A percentile compares a stretch with the other conserved stretches of the same genome.
Evolutionary conservation across 306 rosid species (phyloP).

Genomic region (Pueraria montana): DNA sequence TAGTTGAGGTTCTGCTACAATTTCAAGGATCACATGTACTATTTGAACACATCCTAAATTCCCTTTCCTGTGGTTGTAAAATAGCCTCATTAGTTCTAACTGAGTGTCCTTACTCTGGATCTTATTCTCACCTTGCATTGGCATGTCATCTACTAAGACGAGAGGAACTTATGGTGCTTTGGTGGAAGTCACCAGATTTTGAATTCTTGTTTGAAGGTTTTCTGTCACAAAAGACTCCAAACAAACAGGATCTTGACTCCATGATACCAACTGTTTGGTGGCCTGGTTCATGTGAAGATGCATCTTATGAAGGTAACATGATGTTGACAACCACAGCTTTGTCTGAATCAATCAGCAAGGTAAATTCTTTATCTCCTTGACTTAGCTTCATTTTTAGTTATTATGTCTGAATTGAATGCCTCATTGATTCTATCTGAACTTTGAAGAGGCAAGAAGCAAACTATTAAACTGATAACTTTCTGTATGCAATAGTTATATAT

Average conservation of each 20-base stretch:
- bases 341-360: constrained; percentile 88
- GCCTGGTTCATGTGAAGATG: constrained; percentile 93
- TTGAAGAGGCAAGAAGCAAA: constrained; percentile 39
- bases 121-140: constrained; percentile 89
- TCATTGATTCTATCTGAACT: constrained; percentile 14
- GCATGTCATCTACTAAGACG: constrained; percentile 83
- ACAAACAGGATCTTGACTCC: constrained; percentile 91
- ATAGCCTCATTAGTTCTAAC: constrained; percentile 68
- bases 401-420: constrained; percentile 28
- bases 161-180: constrained; percentile 89
- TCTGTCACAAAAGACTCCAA: constrained; percentile 85
- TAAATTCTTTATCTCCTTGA: constrained; percentile 46
- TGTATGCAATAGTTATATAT: not conserved
- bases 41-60: constrained; percentile 79
- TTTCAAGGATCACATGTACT: constrained; percentile 75
- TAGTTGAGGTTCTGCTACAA: constrained; percentile 76
- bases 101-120: constrained; percentile 92
- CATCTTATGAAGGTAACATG: constrained; percentile 81
- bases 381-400: constrained; percentile 40
- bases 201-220: constrained; percentile 92
- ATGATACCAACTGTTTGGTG: constrained; percentile 98
- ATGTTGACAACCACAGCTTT: constrained; percentile 82
- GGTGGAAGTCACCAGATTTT: constrained; percentile 95
- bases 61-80: constrained; percentile 82
- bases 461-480: constrained; percentile 1